These are phyloP conservation scores for Peniophora sp. DNA, from an alignment of 1,284 basidiomycete genomes.

Conservation along the genomic window DNA sequence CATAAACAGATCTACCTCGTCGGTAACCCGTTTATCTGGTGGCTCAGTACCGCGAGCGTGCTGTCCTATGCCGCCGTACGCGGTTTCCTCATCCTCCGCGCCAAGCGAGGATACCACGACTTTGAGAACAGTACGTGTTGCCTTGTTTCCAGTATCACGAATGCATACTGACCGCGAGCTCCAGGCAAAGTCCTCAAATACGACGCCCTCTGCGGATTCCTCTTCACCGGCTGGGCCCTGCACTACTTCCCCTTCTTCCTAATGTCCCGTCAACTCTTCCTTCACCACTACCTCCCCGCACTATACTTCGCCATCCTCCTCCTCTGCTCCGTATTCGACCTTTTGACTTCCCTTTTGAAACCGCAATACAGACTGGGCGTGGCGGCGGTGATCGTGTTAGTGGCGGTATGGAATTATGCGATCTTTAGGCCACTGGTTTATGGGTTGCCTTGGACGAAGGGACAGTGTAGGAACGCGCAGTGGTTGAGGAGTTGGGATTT, in stretches of 20 bases:
- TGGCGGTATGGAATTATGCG: conserved; percentile 75
- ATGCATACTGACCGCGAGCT: conserved; percentile 4
- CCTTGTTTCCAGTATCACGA: not conserved
- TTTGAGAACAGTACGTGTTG: conserved; percentile 76
- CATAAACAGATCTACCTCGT: conserved; percentile 92
- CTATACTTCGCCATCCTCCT: conserved; percentile 91
- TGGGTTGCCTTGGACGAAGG: conserved; percentile 82
- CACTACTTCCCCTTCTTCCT: conserved; percentile 97
- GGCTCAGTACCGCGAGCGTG: conserved; percentile 70
- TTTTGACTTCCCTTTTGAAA: conserved; percentile 71
- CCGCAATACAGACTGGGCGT: conserved; percentile 77
- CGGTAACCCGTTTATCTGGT: conserved; percentile 94
- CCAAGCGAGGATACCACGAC: conserved; percentile 87
- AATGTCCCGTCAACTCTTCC: conserved; percentile 93
- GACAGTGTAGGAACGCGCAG: conserved; percentile 68
- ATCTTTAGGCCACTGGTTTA: conserved; percentile 84
- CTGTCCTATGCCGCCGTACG: conserved; percentile 62
- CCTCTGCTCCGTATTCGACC: conserved; percentile 76
- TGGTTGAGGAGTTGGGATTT: conserved; percentile 97
- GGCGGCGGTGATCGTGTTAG: conserved; percentile 61
- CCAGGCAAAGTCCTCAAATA: conserved; percentile 87
- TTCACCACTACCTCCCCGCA: conserved; percentile 96
- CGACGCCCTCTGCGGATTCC: conserved; percentile 85
- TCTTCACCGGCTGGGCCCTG: conserved; percentile 88
- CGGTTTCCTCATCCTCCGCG: conserved; percentile 77